These are phyloP conservation scores for Yamadazyma dushanensis DNA, from an alignment of 1,139 yeast genomes.

Conservation along the genomic window DNA sequence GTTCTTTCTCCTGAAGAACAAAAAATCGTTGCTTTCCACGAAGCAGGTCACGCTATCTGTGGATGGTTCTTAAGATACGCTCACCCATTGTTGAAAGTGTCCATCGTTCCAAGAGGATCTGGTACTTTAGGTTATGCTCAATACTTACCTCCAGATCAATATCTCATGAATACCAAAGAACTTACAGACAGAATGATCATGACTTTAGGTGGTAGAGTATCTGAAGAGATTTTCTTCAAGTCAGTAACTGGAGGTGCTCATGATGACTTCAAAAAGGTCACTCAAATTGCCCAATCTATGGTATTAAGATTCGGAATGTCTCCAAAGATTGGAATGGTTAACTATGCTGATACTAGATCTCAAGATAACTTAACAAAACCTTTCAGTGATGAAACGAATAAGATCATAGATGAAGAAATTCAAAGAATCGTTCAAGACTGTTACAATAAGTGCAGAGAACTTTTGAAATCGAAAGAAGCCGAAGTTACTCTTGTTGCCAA, in stretches of 20 bases:
- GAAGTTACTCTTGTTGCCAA: slow-evolving; percentile 87
- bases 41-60: slow-evolving; percentile 98
- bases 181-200: slow-evolving; percentile 88
- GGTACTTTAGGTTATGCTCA: slow-evolving; percentile 99
- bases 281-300: slow-evolving; percentile 91
- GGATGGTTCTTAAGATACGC: slow-evolving; percentile 93
- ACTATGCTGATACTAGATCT: slow-evolving; percentile 57
- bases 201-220: slow-evolving; percentile 96
- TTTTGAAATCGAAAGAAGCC: slow-evolving; percentile 67
- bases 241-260: slow-evolving; percentile 94
- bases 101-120: slow-evolving; percentile 94
- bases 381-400: slow-evolving; percentile 84
- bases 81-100: slow-evolving; percentile 90
- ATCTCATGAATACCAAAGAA: slow-evolving; percentile 75
- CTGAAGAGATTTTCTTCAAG: slow-evolving; percentile 87
- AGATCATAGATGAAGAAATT: slow-evolving; percentile 78
- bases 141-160: slow-evolving; percentile 91
- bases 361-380: slow-evolving; percentile 79
- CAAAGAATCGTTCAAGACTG: slow-evolving; percentile 79
- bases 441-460: slow-evolving; percentile 62
- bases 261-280: slow-evolving; percentile 96
- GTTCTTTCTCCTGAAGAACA: slow-evolving; percentile 83
- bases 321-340: slow-evolving; percentile 74
- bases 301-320: slow-evolving; percentile 94
- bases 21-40: slow-evolving; percentile 91